Conservation (phyloP, 306 rosid species). For the Fagus crenata region DNA sequence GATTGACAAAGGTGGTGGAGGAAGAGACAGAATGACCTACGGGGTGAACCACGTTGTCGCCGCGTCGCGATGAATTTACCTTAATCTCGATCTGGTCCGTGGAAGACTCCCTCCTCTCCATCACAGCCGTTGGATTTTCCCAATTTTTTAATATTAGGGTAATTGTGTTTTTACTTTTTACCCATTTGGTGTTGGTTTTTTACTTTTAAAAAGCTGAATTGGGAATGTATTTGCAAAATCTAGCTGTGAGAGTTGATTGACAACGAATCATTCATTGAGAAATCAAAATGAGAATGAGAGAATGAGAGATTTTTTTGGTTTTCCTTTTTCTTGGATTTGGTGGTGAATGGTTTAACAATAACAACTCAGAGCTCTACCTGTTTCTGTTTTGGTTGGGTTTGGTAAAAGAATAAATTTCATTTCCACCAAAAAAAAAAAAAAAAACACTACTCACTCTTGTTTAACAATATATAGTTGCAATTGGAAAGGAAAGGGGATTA, state of each 20-base stretch:
- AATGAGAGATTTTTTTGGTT: background rate
- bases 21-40: conserved; percentile 4
- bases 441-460: no score
- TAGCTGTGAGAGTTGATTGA: background rate
- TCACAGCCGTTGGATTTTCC: conserved; percentile 14
- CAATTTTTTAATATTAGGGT: background rate
- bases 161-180: no score
- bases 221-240: background rate
- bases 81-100: conserved; percentile 42
- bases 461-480: no score
- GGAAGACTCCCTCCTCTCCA: conserved; percentile 45
- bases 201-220: no score
- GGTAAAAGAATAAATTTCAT: no score
- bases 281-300: background rate
- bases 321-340: conserved; percentile 15
- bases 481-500: no score
- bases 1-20: no score
- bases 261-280: background rate
- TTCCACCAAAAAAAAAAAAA: no score
- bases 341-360: background rate
- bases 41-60: conserved; percentile 27
- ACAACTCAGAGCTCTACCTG: no score
- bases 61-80: conserved; percentile 42
- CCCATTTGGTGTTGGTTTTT: no score
- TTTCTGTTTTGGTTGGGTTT: no score